Conservation (phyloP, 441 rosid species). For the Rhodomyrtus psidioides region DNA sequence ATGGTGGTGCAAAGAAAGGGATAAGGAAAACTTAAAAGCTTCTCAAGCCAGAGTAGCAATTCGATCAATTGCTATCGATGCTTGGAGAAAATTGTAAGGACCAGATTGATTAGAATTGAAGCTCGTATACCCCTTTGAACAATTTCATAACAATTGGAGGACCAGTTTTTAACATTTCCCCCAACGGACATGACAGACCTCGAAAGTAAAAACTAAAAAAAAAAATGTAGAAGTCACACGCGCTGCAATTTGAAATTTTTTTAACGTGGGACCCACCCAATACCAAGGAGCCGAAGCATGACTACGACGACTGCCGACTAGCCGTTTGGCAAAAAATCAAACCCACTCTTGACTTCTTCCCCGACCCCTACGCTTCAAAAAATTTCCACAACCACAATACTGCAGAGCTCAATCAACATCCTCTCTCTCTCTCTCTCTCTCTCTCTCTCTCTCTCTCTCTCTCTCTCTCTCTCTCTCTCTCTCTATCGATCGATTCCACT, state of each 20-base stretch:
- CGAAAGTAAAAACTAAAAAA: neutral
- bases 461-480: neutral
- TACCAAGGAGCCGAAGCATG: neutral
- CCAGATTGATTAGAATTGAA: neutral
- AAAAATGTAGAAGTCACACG: neutral
- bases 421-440: neutral
- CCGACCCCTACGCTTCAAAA: neutral
- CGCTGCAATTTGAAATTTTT: conserved; percentile 14
- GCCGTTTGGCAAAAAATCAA: conserved; percentile 19
- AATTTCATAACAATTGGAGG: neutral
- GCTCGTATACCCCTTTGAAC: neutral
- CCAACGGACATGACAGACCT: neutral
- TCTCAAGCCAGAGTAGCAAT: too few relatives aligned
- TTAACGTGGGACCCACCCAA: neutral
- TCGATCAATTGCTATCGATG: too few relatives aligned
- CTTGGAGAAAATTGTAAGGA: neutral
- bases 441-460: neutral
- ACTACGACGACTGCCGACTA: neutral
- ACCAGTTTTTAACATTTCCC: neutral
- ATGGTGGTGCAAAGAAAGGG: too few relatives aligned
- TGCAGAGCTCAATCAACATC: neutral
- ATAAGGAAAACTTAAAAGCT: too few relatives aligned
- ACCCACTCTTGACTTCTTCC: neutral
- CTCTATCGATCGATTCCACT: neutral
- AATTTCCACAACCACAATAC: neutral